Conservation (phyloP, 768 basidiomycete species). For the Pseudohyphozyma bogoriensis region DNA sequence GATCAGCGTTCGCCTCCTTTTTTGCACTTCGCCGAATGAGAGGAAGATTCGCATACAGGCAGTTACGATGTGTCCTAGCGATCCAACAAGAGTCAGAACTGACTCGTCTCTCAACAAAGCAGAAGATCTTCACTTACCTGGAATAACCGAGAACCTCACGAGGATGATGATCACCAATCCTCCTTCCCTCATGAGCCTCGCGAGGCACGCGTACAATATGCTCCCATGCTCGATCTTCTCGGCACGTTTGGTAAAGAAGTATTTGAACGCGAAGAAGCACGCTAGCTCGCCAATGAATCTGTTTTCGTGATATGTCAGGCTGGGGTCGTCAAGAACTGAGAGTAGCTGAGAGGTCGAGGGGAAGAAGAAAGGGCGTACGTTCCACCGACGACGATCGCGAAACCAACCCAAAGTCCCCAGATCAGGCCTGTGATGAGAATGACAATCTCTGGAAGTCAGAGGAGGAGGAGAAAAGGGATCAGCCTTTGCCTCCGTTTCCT, state of each 20-base stretch:
- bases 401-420: conserved; percentile 24
- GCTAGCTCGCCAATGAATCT: conserved; percentile 17
- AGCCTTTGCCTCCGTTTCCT: background rate
- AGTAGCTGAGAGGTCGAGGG: background rate
- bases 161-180: conserved; percentile 20
- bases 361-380: background rate
- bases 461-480: background rate
- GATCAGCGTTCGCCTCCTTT: no score
- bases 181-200: conserved; percentile 22
- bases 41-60: conserved; percentile 19
- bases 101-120: no score
- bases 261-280: conserved; percentile 25
- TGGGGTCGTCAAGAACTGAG: background rate
- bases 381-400: conserved; percentile 7
- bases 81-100: background rate
- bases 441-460: conserved; percentile 15
- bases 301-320: background rate
- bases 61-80: conserved; percentile 21
- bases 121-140: background rate
- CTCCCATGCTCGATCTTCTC: conserved; percentile 16
- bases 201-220: conserved; percentile 25
- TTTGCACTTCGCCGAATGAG: no score
- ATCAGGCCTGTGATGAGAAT: conserved; percentile 17
- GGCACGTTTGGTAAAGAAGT: conserved; percentile 9
- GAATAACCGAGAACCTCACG: conserved; percentile 19